Percentiles rank a stretch among this genome's conserved stretches.
These are phyloP conservation scores for Dryas integrifolia DNA, from an alignment of 331 rosid genomes.

Conservation along the genomic window DNA sequence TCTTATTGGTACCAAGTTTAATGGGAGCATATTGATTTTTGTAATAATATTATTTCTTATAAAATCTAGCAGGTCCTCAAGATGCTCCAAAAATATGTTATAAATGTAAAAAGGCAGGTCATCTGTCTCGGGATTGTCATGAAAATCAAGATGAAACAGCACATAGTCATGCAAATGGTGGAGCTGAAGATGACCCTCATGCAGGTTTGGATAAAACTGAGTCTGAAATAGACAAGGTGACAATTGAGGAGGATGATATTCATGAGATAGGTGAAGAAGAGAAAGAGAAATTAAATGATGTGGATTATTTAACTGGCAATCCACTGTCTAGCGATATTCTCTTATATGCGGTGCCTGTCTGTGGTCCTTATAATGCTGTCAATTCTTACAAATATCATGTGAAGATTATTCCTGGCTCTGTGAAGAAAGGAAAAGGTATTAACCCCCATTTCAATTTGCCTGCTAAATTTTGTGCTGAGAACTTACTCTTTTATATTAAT, in stretches of 20 bases:
- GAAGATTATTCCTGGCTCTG: slow-evolving; percentile 87
- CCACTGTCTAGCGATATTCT: slow-evolving; percentile 88
- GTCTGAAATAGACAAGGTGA: slow-evolving; percentile 59
- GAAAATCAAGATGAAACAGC: slow-evolving; percentile 49
- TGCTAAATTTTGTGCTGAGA: neutral
- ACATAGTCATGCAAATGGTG: slow-evolving; percentile 41
- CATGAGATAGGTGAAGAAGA: slow-evolving; percentile 98
- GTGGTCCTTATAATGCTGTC: slow-evolving; percentile 84
- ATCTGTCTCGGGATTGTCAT: slow-evolving; percentile 82
- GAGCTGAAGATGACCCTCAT: slow-evolving; percentile 41
- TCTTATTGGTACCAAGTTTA: neutral
- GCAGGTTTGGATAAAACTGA: slow-evolving; percentile 33
- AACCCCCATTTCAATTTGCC: neutral
- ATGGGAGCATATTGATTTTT: neutral
- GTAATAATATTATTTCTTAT: neutral
- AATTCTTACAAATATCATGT: slow-evolving; percentile 88
- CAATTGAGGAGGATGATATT: slow-evolving; percentile 93
- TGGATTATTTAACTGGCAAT: slow-evolving; percentile 94
- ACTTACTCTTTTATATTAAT: neutral
- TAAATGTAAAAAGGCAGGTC: slow-evolving; percentile 91
- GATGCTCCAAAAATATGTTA: slow-evolving; percentile 88
- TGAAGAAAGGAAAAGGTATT: slow-evolving; percentile 90
- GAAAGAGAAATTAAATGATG: slow-evolving; percentile 77
- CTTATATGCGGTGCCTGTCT: slow-evolving; percentile 85
- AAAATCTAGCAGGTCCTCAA: slow-evolving; percentile 43